Conservation (phyloP, 129 eudicot species). For the Saposhnikovia divaricata region DNA sequence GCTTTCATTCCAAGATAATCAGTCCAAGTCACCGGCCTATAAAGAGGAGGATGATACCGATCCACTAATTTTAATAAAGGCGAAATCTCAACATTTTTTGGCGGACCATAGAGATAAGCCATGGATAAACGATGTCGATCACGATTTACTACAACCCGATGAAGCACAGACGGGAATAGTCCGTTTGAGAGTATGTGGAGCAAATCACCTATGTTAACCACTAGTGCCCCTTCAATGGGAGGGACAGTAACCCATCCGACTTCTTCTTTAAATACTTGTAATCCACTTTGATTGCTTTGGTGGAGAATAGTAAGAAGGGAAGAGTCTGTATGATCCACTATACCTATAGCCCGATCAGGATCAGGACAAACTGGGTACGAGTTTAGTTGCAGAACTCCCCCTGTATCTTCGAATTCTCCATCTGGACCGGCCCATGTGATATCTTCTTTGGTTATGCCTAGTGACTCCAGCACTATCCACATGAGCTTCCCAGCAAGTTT, state of each 20-base stretch:
- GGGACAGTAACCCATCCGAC: slow-evolving; percentile 59
- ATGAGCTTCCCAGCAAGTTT: slow-evolving; percentile 49
- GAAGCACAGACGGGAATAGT: slow-evolving; percentile 66
- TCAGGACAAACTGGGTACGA: slow-evolving; percentile 95
- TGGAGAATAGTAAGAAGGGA: slow-evolving; percentile 71
- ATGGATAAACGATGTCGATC: slow-evolving; percentile 61
- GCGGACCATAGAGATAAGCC: slow-evolving; percentile 84
- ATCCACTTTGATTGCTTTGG: slow-evolving; percentile 77
- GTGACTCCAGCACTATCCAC: slow-evolving; percentile 73
- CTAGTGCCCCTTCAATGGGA: slow-evolving; percentile 61
- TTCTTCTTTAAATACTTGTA: slow-evolving; percentile 59
- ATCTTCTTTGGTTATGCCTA: slow-evolving; percentile 58
- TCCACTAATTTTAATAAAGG: slow-evolving; percentile 49
- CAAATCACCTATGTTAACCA: slow-evolving; percentile 72
- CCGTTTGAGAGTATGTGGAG: slow-evolving; percentile 85
- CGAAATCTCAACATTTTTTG: slow-evolving; percentile 43
- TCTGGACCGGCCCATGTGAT: slow-evolving; percentile 43
- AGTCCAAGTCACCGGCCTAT: slow-evolving; percentile 75
- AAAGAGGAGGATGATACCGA: slow-evolving; percentile 51
- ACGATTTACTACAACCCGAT: slow-evolving; percentile 78
- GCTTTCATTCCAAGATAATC: slow-evolving; percentile 83
- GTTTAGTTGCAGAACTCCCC: slow-evolving; percentile 67
- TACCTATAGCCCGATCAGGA: slow-evolving; percentile 91
- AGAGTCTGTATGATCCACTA: slow-evolving; percentile 71
- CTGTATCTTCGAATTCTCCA: slow-evolving; percentile 28